Evolutionary conservation across 306 rosid genomes (phyloP).

Genomic region (Glycyrrhiza uralensis): DNA sequence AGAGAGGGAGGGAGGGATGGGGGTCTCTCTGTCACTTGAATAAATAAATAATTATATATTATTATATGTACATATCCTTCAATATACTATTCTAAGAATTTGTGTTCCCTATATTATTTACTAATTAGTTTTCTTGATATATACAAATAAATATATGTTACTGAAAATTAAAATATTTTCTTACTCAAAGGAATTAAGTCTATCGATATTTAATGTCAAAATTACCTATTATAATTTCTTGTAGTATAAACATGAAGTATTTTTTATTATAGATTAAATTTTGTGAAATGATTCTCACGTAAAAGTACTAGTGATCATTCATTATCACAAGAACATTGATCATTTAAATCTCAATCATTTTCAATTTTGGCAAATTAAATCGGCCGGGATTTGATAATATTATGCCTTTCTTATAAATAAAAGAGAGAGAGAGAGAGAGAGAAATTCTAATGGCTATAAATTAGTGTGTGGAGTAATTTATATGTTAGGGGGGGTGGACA

Average conservation of each 20-base stretch:
- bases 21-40: constrained; percentile 60
- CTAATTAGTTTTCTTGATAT: too few relatives aligned
- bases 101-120: neutral
- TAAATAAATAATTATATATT: constrained; percentile 12
- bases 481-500: constrained; percentile 7
- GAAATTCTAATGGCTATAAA: neutral
- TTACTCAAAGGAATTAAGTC: neutral
- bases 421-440: neutral
- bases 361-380: neutral
- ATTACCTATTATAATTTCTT: too few relatives aligned
- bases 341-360: too few relatives aligned
- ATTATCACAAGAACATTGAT: neutral
- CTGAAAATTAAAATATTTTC: neutral
- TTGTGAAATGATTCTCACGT: neutral
- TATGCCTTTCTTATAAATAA: neutral
- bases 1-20: constrained; percentile 32
- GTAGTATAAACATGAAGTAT: too few relatives aligned
- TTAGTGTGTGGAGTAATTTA: neutral
- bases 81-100: constrained; percentile 21
- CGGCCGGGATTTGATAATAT: neutral
- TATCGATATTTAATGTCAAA: neutral
- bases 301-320: neutral
- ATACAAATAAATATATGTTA: too few relatives aligned
- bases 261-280: neutral
- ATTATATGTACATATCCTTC: neutral